A percentile compares a stretch with the other conserved stretches of the same genome.
phyloP scores from a whole-genome alignment of 352 stramenopile genomes.

The Phytophthora fragariae region DNA sequence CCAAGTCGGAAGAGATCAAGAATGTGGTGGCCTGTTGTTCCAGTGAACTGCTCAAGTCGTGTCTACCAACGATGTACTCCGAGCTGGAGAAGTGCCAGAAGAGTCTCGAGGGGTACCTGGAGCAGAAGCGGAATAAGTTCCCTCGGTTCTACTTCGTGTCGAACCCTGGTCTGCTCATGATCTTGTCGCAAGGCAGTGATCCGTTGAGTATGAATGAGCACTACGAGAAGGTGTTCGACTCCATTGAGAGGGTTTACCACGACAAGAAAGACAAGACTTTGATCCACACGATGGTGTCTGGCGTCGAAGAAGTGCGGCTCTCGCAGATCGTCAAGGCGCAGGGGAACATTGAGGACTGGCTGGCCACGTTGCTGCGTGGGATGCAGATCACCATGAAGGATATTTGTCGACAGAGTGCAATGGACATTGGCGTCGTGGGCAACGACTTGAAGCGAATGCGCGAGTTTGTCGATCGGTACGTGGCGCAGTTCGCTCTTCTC shows the following conservation, averaged over 20 bases:
- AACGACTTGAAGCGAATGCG: conserved; percentile 93
- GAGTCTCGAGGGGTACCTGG: conserved; percentile 97
- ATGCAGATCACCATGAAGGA: conserved; percentile 99
- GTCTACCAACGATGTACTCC: conserved; percentile 96
- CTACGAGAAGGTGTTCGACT: conserved; percentile 99
- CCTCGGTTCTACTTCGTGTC: conserved; percentile 99
- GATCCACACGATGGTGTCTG: conserved; percentile 94
- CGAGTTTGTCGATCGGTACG: conserved; percentile 95
- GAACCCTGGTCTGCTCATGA: conserved; percentile 97
- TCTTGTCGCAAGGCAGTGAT: conserved; percentile 97
- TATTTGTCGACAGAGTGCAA: conserved; percentile 93
- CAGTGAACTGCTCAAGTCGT: conserved; percentile 97
- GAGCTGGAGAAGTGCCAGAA: conserved; percentile 99
- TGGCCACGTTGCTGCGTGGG: conserved; percentile 93
- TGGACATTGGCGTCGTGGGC: conserved; percentile 92
- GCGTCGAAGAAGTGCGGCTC: conserved; percentile 96
- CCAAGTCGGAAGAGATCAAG: conserved; percentile 91
- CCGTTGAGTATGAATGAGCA: conserved; percentile 98
- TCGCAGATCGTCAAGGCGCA: conserved; percentile 95
- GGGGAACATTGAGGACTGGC: conserved; percentile 99
- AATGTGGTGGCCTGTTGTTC: conserved; percentile 95
- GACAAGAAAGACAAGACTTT: conserved; percentile 99
- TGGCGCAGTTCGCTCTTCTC: conserved; percentile 96
- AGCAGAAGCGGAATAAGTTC: conserved; percentile 99
- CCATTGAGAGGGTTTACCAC: conserved; percentile 97